These are phyloP conservation scores for Friedmanniomyces simplex DNA, from an alignment of 495 filamentous ascomycete genomes.

Conservation along the genomic window DNA sequence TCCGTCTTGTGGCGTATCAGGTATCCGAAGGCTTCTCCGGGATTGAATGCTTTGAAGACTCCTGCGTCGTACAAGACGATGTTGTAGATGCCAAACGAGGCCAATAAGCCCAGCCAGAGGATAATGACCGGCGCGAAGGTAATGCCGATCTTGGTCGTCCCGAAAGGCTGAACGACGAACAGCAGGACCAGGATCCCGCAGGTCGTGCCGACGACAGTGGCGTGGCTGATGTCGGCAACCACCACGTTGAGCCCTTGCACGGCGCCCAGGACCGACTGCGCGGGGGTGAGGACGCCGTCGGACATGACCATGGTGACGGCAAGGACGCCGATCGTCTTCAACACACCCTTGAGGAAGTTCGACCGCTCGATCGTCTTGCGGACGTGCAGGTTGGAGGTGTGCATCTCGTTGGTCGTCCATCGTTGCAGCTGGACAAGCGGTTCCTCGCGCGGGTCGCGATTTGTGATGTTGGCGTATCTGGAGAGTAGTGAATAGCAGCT, in stretches of 20 bases:
- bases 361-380: slow-evolving; percentile 50
- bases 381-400: slow-evolving; percentile 38
- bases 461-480: slow-evolving; percentile 53
- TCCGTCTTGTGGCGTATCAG: slow-evolving; percentile 31
- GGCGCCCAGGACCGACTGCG: slow-evolving; percentile 59
- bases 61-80: slow-evolving; percentile 15
- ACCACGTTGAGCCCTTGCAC: slow-evolving; percentile 55
- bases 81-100: slow-evolving; percentile 55
- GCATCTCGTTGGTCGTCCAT: slow-evolving; percentile 43
- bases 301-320: slow-evolving; percentile 59
- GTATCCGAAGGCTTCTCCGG: slow-evolving; percentile 17
- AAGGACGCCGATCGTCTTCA: slow-evolving; percentile 57
- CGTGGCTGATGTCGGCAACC: slow-evolving; percentile 36
- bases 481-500: slow-evolving; percentile 60
- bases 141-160: slow-evolving; percentile 52
- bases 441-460: slow-evolving; percentile 45
- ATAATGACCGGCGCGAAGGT: slow-evolving; percentile 62
- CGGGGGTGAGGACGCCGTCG: slow-evolving; percentile 36
- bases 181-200: slow-evolving; percentile 60
- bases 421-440: slow-evolving; percentile 50
- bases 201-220: slow-evolving; percentile 54
- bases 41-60: slow-evolving; percentile 23
- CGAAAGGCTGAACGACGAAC: slow-evolving; percentile 61
- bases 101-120: slow-evolving; percentile 61
- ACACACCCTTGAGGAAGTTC: slow-evolving; percentile 37